Conservation (phyloP, 495 filamentous ascomycete species). For the Echria macrotheca region DNA sequence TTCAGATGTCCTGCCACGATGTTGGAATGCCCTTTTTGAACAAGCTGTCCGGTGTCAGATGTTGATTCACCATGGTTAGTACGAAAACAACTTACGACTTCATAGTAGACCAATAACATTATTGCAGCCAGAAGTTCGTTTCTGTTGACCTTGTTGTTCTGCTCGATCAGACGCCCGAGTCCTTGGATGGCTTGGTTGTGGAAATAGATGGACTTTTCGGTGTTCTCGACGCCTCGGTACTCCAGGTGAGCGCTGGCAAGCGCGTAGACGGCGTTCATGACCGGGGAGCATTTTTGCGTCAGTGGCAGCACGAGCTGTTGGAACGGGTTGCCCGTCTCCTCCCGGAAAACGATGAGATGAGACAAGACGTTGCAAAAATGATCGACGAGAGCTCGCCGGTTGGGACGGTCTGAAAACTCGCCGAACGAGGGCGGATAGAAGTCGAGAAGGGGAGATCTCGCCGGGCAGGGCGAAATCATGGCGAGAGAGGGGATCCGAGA, state of each 20-base stretch:
- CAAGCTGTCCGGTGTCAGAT: constrained; percentile 39
- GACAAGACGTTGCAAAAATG: constrained; percentile 60
- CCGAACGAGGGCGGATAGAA: constrained; percentile 48
- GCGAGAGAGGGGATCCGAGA: constrained; percentile 33
- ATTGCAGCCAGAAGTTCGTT: constrained; percentile 57
- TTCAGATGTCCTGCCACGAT: constrained; percentile 56
- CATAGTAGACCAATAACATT: constrained; percentile 59
- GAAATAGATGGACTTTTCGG: constrained; percentile 54
- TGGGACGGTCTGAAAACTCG: constrained; percentile 50
- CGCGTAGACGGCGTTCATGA: constrained; percentile 55
- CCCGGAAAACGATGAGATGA: constrained; percentile 58
- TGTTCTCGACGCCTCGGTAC: constrained; percentile 48
- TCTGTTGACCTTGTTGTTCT: constrained; percentile 42
- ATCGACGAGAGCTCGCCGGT: constrained; percentile 51
- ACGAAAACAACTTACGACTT: constrained; percentile 43
- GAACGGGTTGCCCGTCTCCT: constrained; percentile 58
- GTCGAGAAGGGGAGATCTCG: constrained; percentile 43
- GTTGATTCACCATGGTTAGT: not conserved
- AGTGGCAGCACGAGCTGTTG: constrained; percentile 56
- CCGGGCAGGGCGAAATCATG: constrained; percentile 44
- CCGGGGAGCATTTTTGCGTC: constrained; percentile 45
- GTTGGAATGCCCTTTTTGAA: constrained; percentile 51
- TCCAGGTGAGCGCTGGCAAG: constrained; percentile 55
- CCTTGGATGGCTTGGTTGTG: constrained; percentile 56
- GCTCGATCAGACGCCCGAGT: constrained; percentile 50